Evolutionary conservation across 2,329 filamentous ascomycete genomes (phyloP).

Genomic region (Pseudogymnoascus sp.): DNA sequence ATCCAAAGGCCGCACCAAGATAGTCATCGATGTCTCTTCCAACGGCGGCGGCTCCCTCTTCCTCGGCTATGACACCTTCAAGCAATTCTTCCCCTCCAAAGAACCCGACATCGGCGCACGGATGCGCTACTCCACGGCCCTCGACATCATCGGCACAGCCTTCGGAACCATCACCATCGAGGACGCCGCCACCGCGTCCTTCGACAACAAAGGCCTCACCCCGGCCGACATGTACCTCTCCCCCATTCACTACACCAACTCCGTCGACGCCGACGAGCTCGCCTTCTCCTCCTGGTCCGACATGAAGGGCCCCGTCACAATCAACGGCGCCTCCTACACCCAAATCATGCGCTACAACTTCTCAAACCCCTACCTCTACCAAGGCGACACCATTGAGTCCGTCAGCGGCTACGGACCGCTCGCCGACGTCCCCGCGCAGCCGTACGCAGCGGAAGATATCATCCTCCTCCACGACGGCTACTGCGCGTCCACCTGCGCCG

Average conservation of each 20-base stretch:
- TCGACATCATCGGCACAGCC: conserved; percentile 16
- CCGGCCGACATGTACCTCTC: background rate
- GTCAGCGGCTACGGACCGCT: conserved; percentile 27
- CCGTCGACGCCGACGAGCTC: background rate
- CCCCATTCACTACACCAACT: background rate
- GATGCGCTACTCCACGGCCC: conserved; percentile 18
- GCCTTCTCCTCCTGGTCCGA: conserved; percentile 20
- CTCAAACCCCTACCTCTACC: conserved; percentile 18
- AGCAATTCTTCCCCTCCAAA: conserved; percentile 28
- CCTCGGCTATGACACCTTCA: conserved; percentile 41
- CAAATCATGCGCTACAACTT: conserved; percentile 20
- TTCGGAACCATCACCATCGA: background rate
- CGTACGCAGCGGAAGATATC: conserved; percentile 34
- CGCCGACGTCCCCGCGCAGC: conserved; percentile 19
- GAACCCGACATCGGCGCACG: conserved; percentile 20
- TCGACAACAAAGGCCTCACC: background rate
- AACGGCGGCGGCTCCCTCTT: conserved; percentile 50
- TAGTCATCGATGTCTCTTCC: conserved; percentile 54
- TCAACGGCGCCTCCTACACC: conserved; percentile 19
- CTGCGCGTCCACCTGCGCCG: conserved; percentile 52
- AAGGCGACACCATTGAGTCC: conserved; percentile 14
- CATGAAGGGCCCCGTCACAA: conserved; percentile 15
- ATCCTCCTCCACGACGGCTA: conserved; percentile 43
- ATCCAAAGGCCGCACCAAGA: conserved; percentile 42
- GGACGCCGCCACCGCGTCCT: background rate